phyloP scores from a whole-genome alignment of 2,329 filamentous ascomycete genomes.

The Trichoderma harzianum region DNA sequence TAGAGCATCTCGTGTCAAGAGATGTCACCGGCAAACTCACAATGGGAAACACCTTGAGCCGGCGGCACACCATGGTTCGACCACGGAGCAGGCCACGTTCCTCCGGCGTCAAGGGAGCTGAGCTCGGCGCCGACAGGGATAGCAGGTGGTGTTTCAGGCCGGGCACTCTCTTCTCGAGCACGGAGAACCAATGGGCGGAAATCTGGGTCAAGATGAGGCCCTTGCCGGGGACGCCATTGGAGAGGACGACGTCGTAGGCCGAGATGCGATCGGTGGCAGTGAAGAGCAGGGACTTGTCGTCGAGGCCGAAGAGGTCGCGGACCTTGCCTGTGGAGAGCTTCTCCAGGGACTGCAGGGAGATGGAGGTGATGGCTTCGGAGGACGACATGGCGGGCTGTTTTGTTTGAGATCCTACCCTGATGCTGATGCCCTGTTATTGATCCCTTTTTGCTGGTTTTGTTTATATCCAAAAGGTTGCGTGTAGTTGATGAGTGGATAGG shows the following conservation, averaged over 20 bases:
- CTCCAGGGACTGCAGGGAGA: conserved; percentile 31
- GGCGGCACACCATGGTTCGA: conserved; percentile 62
- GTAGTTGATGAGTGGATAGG: background rate
- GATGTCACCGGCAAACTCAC: conserved; percentile 33
- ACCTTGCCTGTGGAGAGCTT: conserved; percentile 60
- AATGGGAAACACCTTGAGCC: conserved; percentile 25
- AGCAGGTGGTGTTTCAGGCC: conserved; percentile 52
- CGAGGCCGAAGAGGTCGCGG: conserved; percentile 72
- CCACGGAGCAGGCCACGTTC: conserved; percentile 54
- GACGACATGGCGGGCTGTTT: background rate
- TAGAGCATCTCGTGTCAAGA: background rate
- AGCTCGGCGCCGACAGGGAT: conserved; percentile 40
- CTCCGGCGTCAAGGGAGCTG: conserved; percentile 31
- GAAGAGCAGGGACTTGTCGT: conserved; percentile 57
- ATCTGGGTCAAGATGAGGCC: conserved; percentile 48
- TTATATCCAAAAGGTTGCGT: background rate
- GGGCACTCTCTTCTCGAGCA: conserved; percentile 44
- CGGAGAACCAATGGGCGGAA: conserved; percentile 52
- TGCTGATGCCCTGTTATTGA: background rate
- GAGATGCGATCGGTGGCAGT: conserved; percentile 70
- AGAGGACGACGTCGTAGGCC: conserved; percentile 72
- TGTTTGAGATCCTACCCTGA: background rate
- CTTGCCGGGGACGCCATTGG: conserved; percentile 59
- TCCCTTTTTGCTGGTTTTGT: background rate
- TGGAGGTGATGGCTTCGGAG: conserved; percentile 5